Conservation (phyloP, 2,329 filamentous ascomycete genomes). For the Cryphonectria nitschkei region DNA sequence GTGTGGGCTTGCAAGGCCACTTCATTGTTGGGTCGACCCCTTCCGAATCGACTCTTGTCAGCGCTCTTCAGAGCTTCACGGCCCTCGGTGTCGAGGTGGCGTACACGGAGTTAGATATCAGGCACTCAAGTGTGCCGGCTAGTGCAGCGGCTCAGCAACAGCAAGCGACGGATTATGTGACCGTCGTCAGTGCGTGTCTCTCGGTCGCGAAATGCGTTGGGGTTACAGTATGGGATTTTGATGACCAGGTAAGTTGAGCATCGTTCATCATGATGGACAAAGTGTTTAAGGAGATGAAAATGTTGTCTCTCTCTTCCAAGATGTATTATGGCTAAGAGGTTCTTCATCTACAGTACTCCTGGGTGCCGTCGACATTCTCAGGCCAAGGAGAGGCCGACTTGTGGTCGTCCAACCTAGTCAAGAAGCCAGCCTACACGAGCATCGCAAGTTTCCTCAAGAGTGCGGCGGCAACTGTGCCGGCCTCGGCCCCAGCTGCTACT, state of each 20-base stretch:
- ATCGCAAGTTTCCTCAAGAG: conserved; percentile 19
- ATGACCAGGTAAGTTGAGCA: conserved; percentile 38
- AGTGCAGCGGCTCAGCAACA: conserved; percentile 44
- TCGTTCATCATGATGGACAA: background rate
- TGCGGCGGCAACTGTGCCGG: conserved; percentile 14
- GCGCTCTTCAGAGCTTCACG: conserved; percentile 54
- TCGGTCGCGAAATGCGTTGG: conserved; percentile 44
- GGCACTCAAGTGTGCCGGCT: conserved; percentile 45
- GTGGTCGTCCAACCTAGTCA: conserved; percentile 40
- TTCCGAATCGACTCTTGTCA: conserved; percentile 46
- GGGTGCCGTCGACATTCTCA: conserved; percentile 43
- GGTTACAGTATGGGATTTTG: conserved; percentile 48
- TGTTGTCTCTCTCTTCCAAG: background rate
- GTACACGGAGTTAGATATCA: conserved; percentile 65
- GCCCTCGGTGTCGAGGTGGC: conserved; percentile 59
- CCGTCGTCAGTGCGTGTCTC: conserved; percentile 43
- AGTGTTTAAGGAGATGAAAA: background rate
- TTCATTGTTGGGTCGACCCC: conserved; percentile 58
- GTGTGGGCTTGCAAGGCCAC: conserved; percentile 65
- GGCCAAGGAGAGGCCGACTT: conserved; percentile 43
- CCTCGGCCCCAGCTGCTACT: background rate
- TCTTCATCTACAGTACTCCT: conserved; percentile 36
- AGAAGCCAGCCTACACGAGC: conserved; percentile 43
- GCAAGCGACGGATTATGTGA: conserved; percentile 52
- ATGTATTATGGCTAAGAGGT: background rate